phyloP scores from a whole-genome alignment of 306 rosid genomes.

The Phaseolus lunatus region DNA sequence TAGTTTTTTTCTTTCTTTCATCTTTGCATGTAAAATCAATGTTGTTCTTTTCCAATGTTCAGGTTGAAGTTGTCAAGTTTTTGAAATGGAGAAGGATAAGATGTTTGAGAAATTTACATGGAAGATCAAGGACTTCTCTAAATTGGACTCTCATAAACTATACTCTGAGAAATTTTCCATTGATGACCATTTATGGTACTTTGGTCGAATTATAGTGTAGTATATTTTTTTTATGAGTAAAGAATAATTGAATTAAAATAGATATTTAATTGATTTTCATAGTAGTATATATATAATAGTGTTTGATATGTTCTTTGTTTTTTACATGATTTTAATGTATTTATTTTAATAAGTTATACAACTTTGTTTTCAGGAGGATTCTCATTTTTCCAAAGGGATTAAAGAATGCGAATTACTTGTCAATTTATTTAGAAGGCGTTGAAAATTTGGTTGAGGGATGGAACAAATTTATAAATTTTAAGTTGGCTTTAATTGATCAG shows the following conservation, averaged over 20 bases:
- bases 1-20: too few relatives aligned
- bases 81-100: constrained; percentile 11
- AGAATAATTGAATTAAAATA: too few relatives aligned
- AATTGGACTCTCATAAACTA: not conserved
- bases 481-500: constrained; percentile 66
- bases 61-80: not conserved
- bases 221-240: too few relatives aligned
- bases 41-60: not conserved
- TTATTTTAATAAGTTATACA: constrained; percentile 21
- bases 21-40: not conserved
- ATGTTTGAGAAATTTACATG: constrained; percentile 29
- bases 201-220: too few relatives aligned
- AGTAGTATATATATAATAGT: too few relatives aligned
- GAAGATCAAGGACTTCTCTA: constrained; percentile 39
- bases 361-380: constrained; percentile 59
- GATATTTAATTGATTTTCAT: too few relatives aligned
- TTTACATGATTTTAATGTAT: not conserved
- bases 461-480: constrained; percentile 63
- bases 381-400: constrained; percentile 43
- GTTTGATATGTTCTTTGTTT: too few relatives aligned
- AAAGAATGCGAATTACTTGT: constrained; percentile 48
- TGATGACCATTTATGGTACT: constrained; percentile 39
- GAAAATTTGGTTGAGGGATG: constrained; percentile 56
- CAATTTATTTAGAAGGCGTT: constrained; percentile 70
- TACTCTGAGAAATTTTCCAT: constrained; percentile 8